Evolutionary conservation across 73 alveolate genomes (phyloP), one percentile per base, ranked within the genome.

Genomic region (Paramecium tetraurelia): DNA sequence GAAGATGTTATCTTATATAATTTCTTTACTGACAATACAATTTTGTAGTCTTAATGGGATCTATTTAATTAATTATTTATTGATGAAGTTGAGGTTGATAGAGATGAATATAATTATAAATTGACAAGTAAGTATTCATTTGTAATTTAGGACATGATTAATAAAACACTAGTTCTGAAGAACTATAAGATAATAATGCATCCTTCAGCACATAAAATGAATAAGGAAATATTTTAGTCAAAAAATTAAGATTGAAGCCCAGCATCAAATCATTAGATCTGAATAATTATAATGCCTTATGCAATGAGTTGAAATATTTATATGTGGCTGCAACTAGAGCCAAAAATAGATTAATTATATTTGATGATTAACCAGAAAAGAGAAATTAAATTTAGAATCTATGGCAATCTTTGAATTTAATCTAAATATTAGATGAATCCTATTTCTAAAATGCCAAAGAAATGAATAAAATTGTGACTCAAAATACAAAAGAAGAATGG

Each of bases 311-410:
- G 8, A 97, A 97, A 72, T 92, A 93, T 70, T 85, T 97, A 14
- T 97, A 97, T 89, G 98, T 96, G 18, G 97, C 98, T 21, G 85
- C 96, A 31, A 97, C 99, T 7, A 89, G 99, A 71, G 98, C 99
- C 0, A 97, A 94, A 95, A 41, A 92, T 20, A 96, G 98, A 85
- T 93, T 97, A 18, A 85, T 97, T 18, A 95, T 97, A 68, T 97
- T 63, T 89, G 99, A 97, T 69, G 95, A 95, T 31, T 84, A 93
- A 29, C 93, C 89, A 22, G 92, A 84, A 36, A 92, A 83, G 16
- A 96, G 97, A 94, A 46, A 24, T 58, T 77, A 94, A 6, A 92
- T 97, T 38, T 72, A 89, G 59, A 18, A 87, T 21, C 69, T 85
- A 85, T 97, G 99, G 99, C 80, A 92, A 20, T 76, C 89, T 21